phyloP scores from a whole-genome alignment of 331 rosid species.

The Ulmus americana region DNA sequence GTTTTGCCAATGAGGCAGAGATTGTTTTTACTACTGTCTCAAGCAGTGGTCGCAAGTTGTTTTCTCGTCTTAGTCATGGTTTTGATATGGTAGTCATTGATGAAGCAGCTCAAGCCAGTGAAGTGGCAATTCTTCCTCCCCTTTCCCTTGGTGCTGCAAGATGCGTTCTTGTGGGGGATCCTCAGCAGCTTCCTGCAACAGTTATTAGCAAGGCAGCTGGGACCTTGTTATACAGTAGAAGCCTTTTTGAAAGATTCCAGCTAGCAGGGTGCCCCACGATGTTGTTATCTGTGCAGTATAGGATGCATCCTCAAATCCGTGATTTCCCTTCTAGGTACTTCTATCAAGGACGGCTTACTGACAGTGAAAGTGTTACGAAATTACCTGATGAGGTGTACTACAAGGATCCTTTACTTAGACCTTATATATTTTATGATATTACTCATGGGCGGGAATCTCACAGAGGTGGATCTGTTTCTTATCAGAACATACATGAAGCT shows the following conservation, averaged over 20 bases:
- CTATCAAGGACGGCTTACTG: slow-evolving; percentile 92
- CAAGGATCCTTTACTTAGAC: slow-evolving; percentile 81
- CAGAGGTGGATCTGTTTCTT: slow-evolving; percentile 93
- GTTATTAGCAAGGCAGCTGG: slow-evolving; percentile 99
- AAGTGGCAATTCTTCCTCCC: slow-evolving; percentile 91
- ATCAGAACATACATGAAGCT: slow-evolving; percentile 85
- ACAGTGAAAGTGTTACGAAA: slow-evolving; percentile 79
- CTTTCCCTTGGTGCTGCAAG: slow-evolving; percentile 97
- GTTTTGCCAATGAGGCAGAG: slow-evolving; percentile 98
- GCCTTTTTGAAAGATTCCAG: slow-evolving; percentile 96
- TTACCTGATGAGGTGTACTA: slow-evolving; percentile 77
- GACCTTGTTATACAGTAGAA: slow-evolving; percentile 89
- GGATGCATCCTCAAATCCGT: slow-evolving; percentile 98
- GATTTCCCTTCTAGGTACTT: slow-evolving; percentile 96
- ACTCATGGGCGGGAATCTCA: slow-evolving; percentile 98
- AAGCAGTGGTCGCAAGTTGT: slow-evolving; percentile 95
- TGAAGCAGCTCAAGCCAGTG: slow-evolving; percentile 99
- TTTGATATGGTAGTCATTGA: slow-evolving; percentile 99
- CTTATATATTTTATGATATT: slow-evolving; percentile 79
- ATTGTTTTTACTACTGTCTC: slow-evolving; percentile 96
- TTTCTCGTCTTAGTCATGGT: slow-evolving; percentile 95
- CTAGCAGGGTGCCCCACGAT: slow-evolving; percentile 94
- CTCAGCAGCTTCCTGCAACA: slow-evolving; percentile 98
- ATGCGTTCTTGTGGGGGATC: slow-evolving; percentile 99
- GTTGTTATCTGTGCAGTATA: slow-evolving; percentile 90